Conservation (phyloP, 441 rosid species). For the Populus hybrid region DNA sequence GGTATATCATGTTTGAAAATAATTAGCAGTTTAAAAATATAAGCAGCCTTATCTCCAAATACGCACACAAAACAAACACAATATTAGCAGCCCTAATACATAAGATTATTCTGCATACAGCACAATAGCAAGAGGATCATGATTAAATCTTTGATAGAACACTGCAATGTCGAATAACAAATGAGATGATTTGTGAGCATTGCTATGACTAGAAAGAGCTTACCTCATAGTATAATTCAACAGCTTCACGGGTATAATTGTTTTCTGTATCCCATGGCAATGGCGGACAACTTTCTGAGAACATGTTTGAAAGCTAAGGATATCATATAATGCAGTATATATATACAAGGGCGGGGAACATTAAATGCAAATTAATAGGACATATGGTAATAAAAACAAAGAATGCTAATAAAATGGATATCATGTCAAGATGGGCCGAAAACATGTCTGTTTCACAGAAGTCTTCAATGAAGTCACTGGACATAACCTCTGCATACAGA, state of each 20-base stretch:
- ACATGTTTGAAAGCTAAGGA: conserved; percentile 77
- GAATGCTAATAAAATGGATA: conserved; percentile 50
- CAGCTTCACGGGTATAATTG: conserved; percentile 57
- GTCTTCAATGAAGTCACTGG: conserved; percentile 88
- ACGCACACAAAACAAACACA: background rate
- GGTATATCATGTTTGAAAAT: background rate
- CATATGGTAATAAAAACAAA: background rate
- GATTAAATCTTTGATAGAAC: background rate
- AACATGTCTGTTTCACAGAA: conserved; percentile 85
- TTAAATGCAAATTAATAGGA: conserved; percentile 6
- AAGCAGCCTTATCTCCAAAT: background rate
- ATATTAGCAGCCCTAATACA: background rate
- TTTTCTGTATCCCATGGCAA: conserved; percentile 75
- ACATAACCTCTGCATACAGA: conserved; percentile 87
- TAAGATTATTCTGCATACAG: background rate
- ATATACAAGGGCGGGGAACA: conserved; percentile 1
- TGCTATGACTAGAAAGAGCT: background rate
- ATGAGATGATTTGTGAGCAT: background rate
- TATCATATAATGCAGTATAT: conserved; percentile 15
- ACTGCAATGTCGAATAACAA: background rate
- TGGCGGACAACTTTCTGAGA: conserved; percentile 70
- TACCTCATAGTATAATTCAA: conserved; percentile 90
- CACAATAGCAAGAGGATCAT: background rate
- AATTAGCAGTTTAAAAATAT: background rate
- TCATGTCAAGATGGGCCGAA: conserved; percentile 77